Evolutionary conservation across 805 yeast genomes (phyloP), one percentile per base, ranked within the genome.

Genomic region (Kuraishia piskuri): DNA sequence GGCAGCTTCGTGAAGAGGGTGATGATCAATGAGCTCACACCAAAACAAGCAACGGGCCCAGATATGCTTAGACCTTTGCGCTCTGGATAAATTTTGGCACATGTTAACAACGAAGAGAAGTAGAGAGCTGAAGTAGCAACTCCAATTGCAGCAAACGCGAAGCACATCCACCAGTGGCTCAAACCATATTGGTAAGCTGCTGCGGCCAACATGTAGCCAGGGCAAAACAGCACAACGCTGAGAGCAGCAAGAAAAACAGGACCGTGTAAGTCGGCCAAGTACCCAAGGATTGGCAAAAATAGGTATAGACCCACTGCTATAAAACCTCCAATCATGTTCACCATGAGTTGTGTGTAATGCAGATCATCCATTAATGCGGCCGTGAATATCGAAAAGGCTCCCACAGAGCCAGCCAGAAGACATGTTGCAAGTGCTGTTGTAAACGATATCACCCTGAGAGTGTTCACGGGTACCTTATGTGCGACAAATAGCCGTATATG

Each of bases 31-130:
- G 96, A 80, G 4, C 96, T 86, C 26, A 90, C 62, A 1, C 98
- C 99, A 66, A 86, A 91, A 57, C 86, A 86, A 0, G 96, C 80
- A 2, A 92, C 91, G 0, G 99, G 99, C 48, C 87, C 77, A 52
- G 95, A 86, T 48, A 92, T 89, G 31, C 96, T 87, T 53, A 92
- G 68, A 1, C 96, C 86, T 55, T 89, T 88, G 50, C 76, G 75
- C 45, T 80, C 72, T 0, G 96, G 95, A 62, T 82, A 88, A n/a
- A 90, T 78, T 61, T 87, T 83, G 2, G 97, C 95, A 69, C 96
- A 89, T 1, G 95, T 86, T 26, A 87, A 67, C 56, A 87, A 69
- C 49, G 88, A 79, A 56, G 86, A 78, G 62, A 87, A 86, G 67
- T 84, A 87, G 46, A 86, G 71, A 7, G 90, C 74, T 7, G 90